These are phyloP conservation scores for Fusarium floridanum DNA, from an alignment of 2,329 filamentous ascomycete genomes.

Conservation along the genomic window DNA sequence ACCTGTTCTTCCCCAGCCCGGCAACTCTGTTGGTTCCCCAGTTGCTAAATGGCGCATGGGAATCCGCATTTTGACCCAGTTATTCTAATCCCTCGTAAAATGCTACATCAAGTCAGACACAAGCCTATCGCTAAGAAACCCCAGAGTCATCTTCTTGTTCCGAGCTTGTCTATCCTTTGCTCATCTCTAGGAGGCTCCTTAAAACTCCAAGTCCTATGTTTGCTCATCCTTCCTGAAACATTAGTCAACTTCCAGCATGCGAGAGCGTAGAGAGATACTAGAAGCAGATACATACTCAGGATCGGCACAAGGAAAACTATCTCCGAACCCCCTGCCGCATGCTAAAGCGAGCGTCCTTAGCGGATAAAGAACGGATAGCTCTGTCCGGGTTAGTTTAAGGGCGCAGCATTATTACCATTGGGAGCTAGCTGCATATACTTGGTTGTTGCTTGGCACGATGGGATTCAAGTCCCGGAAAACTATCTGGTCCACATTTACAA, in stretches of 20 bases:
- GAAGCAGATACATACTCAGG: neutral
- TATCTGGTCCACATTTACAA: neutral
- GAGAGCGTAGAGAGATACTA: neutral
- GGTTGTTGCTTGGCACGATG: neutral
- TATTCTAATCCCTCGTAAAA: neutral
- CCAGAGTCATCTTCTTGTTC: neutral
- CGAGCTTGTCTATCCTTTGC: neutral
- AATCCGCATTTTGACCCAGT: neutral
- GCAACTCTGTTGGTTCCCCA: neutral
- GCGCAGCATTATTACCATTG: neutral
- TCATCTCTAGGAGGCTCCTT: neutral
- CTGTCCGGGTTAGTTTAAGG: neutral
- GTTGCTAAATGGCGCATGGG: neutral
- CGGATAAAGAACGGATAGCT: neutral
- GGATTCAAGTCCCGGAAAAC: neutral
- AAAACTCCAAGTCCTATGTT: neutral
- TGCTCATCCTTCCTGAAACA: neutral
- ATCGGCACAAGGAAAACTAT: neutral
- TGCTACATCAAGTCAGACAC: neutral
- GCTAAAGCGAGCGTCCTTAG: neutral
- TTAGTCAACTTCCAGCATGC: neutral
- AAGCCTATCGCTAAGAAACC: neutral
- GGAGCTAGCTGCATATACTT: neutral
- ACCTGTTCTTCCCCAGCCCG: neutral
- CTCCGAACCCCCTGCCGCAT: neutral